Percentiles rank a stretch among this genome's conserved stretches.
phyloP scores from a whole-genome alignment of 2,329 filamentous ascomycete genomes.

The Botrytis cinerea region DNA sequence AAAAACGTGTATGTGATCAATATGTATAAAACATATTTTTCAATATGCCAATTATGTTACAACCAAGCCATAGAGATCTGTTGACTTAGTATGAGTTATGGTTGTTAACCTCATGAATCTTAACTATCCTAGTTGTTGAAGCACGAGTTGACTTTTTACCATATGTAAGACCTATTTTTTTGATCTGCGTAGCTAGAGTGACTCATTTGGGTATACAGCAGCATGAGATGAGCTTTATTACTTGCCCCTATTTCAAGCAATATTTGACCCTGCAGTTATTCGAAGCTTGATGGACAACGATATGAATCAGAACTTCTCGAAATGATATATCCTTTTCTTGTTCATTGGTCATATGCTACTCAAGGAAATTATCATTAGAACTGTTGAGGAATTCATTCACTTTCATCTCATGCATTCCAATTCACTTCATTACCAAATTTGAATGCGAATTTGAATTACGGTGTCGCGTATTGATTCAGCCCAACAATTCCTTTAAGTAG shows the following conservation, averaged over 20 bases:
- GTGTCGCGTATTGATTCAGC: background rate
- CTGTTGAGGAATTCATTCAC: conserved; percentile 7
- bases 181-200: background rate
- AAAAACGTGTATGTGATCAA: background rate
- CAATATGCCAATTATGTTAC: background rate
- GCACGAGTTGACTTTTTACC: background rate
- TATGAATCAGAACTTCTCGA: background rate
- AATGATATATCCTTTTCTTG: no score
- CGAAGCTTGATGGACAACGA: background rate
- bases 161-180: no score
- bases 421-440: conserved; percentile 6
- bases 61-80: background rate
- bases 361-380: background rate
- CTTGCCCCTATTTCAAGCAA: background rate
- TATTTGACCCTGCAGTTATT: background rate
- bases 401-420: conserved; percentile 2
- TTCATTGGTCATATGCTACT: background rate
- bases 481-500: background rate
- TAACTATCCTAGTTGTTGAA: background rate
- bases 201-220: background rate
- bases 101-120: background rate
- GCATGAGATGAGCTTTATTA: background rate
- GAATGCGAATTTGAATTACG: background rate
- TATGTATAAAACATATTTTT: background rate
- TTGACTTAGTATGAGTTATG: background rate